Evolutionary conservation across 352 stramenopile species (phyloP).

Genomic region (Globisporangium paroecandrum): DNA sequence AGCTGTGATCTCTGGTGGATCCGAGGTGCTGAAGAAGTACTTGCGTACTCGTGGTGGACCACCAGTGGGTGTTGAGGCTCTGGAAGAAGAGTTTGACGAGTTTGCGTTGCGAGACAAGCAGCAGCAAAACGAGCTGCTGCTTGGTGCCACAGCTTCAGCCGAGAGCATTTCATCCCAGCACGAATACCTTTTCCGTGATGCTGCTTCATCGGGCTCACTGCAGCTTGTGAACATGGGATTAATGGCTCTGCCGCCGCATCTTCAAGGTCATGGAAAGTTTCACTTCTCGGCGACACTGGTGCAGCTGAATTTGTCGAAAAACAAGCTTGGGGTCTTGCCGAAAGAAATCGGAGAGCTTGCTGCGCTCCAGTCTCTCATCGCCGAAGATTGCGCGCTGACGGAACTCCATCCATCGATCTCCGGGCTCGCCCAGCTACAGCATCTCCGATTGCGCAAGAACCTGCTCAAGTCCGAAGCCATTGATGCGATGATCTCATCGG

Average conservation of each 20-base stretch:
- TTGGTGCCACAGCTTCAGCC: constrained; percentile 10
- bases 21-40: constrained; percentile 79
- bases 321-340: constrained; percentile 43
- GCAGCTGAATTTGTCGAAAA: constrained; percentile 73
- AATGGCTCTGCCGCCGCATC: constrained; percentile 32
- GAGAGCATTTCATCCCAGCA: constrained; percentile 26
- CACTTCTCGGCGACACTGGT: constrained; percentile 48
- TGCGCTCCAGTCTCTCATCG: constrained; percentile 60
- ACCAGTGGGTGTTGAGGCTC: constrained; percentile 48
- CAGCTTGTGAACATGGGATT: constrained; percentile 60
- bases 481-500: constrained; percentile 34
- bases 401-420: constrained; percentile 47
- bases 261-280: constrained; percentile 44
- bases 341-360: constrained; percentile 46
- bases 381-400: constrained; percentile 65
- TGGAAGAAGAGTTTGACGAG: constrained; percentile 75
- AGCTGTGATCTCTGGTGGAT: constrained; percentile 56
- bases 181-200: constrained; percentile 70
- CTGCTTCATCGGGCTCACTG: constrained; percentile 46
- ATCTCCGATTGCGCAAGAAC: constrained; percentile 74
- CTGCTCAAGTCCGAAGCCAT: constrained; percentile 51
- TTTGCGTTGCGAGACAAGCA: constrained; percentile 47
- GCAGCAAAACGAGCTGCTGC: constrained; percentile 31
- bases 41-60: constrained; percentile 67
- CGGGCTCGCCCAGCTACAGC: constrained; percentile 48